A percentile compares a stretch with the other conserved stretches of the same genome.
Evolutionary conservation across 1,284 basidiomycete species (phyloP).

Genomic region (Leccinum insigne): DNA sequence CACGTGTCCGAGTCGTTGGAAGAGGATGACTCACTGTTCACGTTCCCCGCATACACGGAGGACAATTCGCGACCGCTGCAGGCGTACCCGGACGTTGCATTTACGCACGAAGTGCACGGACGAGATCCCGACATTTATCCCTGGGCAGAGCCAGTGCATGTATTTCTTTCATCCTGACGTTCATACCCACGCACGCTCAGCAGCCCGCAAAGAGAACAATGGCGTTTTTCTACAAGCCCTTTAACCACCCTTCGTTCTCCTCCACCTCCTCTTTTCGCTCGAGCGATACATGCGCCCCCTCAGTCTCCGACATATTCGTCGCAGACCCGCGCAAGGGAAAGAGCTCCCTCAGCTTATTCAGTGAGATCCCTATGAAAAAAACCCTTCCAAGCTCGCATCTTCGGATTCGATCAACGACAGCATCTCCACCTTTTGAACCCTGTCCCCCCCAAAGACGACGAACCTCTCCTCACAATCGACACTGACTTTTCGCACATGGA

Average conservation of each 20-base stretch:
- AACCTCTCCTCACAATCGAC: conserved; percentile 52
- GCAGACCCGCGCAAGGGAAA: too few species aligned
- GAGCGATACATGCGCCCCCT: conserved; percentile 34
- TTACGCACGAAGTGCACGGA: not conserved
- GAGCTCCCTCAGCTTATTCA: too few species aligned
- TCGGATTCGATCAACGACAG: too few species aligned
- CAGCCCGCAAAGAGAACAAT: conserved; percentile 16
- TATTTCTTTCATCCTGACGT: not conserved
- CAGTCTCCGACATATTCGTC: conserved; percentile 25
- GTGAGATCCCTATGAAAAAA: too few species aligned
- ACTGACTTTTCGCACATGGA: conserved; percentile 82
- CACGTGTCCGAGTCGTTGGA: conserved; percentile 19
- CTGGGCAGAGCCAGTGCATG: conserved; percentile 18
- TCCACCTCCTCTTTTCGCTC: conserved; percentile 30
- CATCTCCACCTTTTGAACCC: too few species aligned
- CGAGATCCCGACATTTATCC: conserved; percentile 21
- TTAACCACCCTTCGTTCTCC: conserved; percentile 22
- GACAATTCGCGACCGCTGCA: too few species aligned
- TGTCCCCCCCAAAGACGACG: conserved; percentile 15
- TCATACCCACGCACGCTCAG: conserved; percentile 14
- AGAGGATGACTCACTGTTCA: too few species aligned
- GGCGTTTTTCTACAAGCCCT: conserved; percentile 36
- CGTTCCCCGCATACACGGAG: too few species aligned
- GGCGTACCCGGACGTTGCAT: conserved; percentile 9
- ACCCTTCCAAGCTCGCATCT: too few species aligned